Percentiles rank a stretch among this genome's conserved stretches.
phyloP scores from a whole-genome alignment of 140 eudicot species.

The Stevia rebaudiana region DNA sequence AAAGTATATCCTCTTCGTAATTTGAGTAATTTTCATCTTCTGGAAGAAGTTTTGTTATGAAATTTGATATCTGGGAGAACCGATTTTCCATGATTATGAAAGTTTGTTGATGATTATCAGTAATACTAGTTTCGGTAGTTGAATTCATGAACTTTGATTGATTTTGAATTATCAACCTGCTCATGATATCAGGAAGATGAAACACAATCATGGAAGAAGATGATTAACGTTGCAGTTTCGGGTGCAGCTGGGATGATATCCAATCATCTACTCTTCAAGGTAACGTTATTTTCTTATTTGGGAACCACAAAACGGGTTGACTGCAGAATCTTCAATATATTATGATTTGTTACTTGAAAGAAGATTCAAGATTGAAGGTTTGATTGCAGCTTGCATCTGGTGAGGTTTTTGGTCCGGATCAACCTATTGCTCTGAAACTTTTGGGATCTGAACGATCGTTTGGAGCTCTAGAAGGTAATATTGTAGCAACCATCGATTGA shows the following conservation, averaged over 20 bases:
- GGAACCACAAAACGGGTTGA: no score
- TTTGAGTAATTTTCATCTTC: neutral
- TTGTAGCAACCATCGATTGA: neutral
- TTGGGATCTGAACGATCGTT: slow-evolving; percentile 87
- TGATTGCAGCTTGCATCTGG: slow-evolving; percentile 87
- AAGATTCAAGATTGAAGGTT: neutral
- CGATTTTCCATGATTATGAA: no score
- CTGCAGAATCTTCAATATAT: neutral
- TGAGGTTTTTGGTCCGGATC: slow-evolving; percentile 90
- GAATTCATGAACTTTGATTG: neutral
- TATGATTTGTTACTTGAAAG: neutral
- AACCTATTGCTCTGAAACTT: slow-evolving; percentile 81
- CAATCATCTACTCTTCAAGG: slow-evolving; percentile 90
- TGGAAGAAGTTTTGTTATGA: neutral
- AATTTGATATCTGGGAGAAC: neutral
- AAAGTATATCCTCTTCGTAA: neutral
- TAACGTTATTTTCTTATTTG: slow-evolving; percentile 21
- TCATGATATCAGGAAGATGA: slow-evolving; percentile 61
- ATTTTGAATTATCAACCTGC: neutral
- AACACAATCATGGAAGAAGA: slow-evolving; percentile 87
- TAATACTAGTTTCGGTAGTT: neutral
- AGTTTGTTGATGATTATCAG: no score
- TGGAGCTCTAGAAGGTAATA: slow-evolving; percentile 88
- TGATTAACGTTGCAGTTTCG: slow-evolving; percentile 77
- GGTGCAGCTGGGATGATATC: slow-evolving; percentile 99